Percentiles rank a stretch among this genome's conserved stretches.
Conservation (phyloP, 257 asterid genomes). For the Coffea canephora region DNA sequence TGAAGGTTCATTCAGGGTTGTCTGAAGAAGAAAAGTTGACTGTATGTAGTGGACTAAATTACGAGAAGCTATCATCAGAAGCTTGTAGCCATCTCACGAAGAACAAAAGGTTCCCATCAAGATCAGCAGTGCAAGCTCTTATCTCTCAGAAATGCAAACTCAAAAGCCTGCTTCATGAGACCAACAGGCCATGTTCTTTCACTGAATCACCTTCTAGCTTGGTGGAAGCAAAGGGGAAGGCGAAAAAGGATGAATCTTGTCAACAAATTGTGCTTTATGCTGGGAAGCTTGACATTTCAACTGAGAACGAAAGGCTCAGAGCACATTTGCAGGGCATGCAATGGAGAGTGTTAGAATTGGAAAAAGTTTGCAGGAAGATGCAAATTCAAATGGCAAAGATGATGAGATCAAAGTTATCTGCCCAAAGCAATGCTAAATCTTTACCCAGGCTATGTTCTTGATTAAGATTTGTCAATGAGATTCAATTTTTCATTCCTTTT, state of each 20-base stretch:
- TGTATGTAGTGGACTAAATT: slow-evolving; percentile 52
- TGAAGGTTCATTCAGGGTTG: slow-evolving; percentile 69
- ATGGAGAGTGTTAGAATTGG: slow-evolving; percentile 75
- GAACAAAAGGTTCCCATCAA: slow-evolving; percentile 64
- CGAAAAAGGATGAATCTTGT: slow-evolving; percentile 29
- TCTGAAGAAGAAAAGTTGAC: slow-evolving; percentile 60
- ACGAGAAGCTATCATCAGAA: slow-evolving; percentile 67
- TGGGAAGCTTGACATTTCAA: slow-evolving; percentile 49
- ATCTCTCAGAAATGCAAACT: slow-evolving; percentile 58
- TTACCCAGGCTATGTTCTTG: slow-evolving; percentile 79
- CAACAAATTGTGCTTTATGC: slow-evolving; percentile 72
- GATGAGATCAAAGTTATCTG: slow-evolving; percentile 61
- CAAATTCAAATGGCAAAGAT: slow-evolving; percentile 69
- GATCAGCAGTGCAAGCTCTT: slow-evolving; percentile 57
- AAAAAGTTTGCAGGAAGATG: slow-evolving; percentile 71
- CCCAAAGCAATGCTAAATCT: slow-evolving; percentile 48
- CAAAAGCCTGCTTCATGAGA: slow-evolving; percentile 60
- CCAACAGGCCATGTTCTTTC: slow-evolving; percentile 24
- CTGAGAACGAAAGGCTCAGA: slow-evolving; percentile 62
- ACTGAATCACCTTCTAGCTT: slow-evolving; percentile 23
- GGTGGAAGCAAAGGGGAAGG: slow-evolving; percentile 11
- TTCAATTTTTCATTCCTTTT: slow-evolving; percentile 9
- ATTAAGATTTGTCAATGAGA: slow-evolving; percentile 13
- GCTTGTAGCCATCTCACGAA: slow-evolving; percentile 52
- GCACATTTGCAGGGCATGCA: slow-evolving; percentile 87